These are phyloP conservation scores for Leccinum disarticulatum DNA, from an alignment of 768 basidiomycete species.

Conservation along the genomic window DNA sequence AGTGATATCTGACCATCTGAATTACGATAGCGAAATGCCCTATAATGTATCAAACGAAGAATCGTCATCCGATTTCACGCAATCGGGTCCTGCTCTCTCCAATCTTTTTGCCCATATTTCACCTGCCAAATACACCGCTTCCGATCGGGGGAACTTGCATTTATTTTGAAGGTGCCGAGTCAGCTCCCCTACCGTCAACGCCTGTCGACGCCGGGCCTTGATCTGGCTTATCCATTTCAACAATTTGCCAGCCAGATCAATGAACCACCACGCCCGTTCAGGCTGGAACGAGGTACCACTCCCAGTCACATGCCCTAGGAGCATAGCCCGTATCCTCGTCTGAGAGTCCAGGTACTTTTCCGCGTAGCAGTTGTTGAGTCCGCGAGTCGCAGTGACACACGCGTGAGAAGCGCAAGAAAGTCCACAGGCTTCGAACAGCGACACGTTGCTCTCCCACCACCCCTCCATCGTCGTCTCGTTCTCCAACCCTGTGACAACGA, in stretches of 20 bases:
- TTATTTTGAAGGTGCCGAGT: slow-evolving; percentile 22
- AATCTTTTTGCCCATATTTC: slow-evolving; percentile 26
- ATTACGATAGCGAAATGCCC: background rate
- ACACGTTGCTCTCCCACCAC: slow-evolving; percentile 36
- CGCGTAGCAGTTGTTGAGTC: slow-evolving; percentile 24
- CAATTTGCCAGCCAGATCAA: slow-evolving; percentile 22
- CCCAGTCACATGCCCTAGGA: slow-evolving; percentile 19
- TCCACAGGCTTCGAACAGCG: slow-evolving; percentile 27
- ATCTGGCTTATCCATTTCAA: slow-evolving; percentile 21
- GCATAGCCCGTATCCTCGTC: slow-evolving; percentile 21
- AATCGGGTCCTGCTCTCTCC: slow-evolving; percentile 23
- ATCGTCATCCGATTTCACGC: slow-evolving; percentile 22
- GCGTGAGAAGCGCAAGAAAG: slow-evolving; percentile 34
- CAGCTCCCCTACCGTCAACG: slow-evolving; percentile 21
- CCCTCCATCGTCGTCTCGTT: slow-evolving; percentile 33
- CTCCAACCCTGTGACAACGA: slow-evolving; percentile 34
- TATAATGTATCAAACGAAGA: slow-evolving; percentile 14
- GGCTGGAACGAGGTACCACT: slow-evolving; percentile 18
- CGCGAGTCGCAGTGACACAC: slow-evolving; percentile 39
- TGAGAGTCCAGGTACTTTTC: slow-evolving; percentile 36
- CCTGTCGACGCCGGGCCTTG: slow-evolving; percentile 9
- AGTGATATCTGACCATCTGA: slow-evolving; percentile 5
- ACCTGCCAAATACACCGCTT: slow-evolving; percentile 22
- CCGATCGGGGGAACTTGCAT: slow-evolving; percentile 23
- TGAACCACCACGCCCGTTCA: slow-evolving; percentile 26